Percentiles rank a stretch among this genome's conserved stretches.
Conservation (phyloP, 2,329 filamentous ascomycete genomes). For the Diplodia corticola region DNA sequence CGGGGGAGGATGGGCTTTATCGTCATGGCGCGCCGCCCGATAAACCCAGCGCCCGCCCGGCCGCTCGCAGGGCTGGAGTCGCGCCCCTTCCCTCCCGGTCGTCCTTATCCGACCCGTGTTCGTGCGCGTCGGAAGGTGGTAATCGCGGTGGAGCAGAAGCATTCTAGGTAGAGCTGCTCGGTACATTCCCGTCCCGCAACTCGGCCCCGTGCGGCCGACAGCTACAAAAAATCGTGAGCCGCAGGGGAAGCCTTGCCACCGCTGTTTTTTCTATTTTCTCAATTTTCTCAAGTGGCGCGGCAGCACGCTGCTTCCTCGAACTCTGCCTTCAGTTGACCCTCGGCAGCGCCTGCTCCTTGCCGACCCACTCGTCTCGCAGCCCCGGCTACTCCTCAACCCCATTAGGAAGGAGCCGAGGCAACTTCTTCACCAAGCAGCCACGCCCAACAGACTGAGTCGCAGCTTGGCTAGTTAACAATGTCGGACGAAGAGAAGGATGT, state of each 20-base stretch:
- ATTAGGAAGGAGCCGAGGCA: constrained; percentile 13
- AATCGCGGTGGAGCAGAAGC: neutral
- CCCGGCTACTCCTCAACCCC: constrained; percentile 6
- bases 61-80: neutral
- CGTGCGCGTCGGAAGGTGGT: neutral
- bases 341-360: neutral
- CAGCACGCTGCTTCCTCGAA: neutral
- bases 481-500: constrained; percentile 8
- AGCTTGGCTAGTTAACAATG: neutral
- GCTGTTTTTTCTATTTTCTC: neutral
- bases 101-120: neutral
- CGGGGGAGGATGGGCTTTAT: constrained; percentile 15
- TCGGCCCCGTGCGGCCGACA: neutral
- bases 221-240: neutral
- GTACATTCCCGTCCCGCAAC: neutral
- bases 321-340: neutral
- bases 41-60: neutral
- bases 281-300: neutral
- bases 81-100: neutral
- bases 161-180: neutral
- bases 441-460: neutral
- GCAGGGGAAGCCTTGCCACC: neutral
- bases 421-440: neutral
- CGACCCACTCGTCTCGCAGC: neutral
- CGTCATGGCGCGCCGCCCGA: neutral